Evolutionary conservation across 2,329 filamentous ascomycete genomes (phyloP).

Genomic region (Aspergillus amoenus): DNA sequence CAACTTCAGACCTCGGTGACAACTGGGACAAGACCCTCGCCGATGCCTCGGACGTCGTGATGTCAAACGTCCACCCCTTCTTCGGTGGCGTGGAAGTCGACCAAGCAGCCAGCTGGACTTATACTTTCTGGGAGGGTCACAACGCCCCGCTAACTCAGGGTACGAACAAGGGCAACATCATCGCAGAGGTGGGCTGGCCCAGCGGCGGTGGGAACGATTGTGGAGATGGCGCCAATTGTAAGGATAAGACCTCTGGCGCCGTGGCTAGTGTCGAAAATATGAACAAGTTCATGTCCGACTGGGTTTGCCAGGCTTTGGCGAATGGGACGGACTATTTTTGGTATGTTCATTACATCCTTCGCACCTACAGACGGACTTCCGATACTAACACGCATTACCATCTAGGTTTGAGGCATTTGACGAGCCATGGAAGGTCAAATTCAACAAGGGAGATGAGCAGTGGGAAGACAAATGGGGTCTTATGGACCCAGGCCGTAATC

Average conservation of each 20-base stretch:
- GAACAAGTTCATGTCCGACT: conserved; percentile 82
- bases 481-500: conserved; percentile 77
- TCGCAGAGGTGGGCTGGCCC: conserved; percentile 92
- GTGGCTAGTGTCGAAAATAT: conserved; percentile 77
- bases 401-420: conserved; percentile 89
- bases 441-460: conserved; percentile 64
- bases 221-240: conserved; percentile 59
- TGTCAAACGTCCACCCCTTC: conserved; percentile 97
- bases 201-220: conserved; percentile 77
- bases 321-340: conserved; percentile 95
- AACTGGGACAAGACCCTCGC: conserved; percentile 77
- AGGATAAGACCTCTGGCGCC: conserved; percentile 57
- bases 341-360: conserved; percentile 45
- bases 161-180: conserved; percentile 68
- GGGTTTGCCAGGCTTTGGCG: conserved; percentile 75
- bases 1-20: conserved; percentile 85
- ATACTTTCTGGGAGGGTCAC: conserved; percentile 72
- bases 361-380: background rate
- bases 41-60: conserved; percentile 75
- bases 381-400: conserved; percentile 17
- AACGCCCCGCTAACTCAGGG: conserved; percentile 65
- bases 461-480: conserved; percentile 98
- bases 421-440: conserved; percentile 87
- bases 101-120: conserved; percentile 76
- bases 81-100: conserved; percentile 75